Evolutionary conservation across 163 green algal species (phyloP).

Genomic region (Chlamydomonas reinhardtii): DNA sequence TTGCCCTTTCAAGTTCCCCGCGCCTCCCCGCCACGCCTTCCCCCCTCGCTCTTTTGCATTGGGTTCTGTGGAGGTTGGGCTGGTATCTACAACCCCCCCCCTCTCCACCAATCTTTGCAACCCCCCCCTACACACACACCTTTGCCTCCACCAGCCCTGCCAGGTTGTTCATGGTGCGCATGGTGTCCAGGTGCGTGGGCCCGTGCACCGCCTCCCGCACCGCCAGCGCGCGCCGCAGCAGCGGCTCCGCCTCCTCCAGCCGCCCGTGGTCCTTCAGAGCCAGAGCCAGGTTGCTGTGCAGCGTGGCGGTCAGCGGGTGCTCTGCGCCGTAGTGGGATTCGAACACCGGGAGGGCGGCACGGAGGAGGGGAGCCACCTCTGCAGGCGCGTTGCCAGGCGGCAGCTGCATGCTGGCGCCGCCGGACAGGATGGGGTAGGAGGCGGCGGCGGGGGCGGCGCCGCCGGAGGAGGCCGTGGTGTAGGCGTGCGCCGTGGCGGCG

Average conservation of each 20-base stretch:
- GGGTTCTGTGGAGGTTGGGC: too few relatives aligned
- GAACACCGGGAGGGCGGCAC: slow-evolving; percentile 14
- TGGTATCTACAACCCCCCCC: not conserved
- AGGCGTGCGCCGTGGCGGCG: too few relatives aligned
- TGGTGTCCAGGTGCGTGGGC: slow-evolving; percentile 10
- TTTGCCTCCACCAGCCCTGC: slow-evolving; percentile 35
- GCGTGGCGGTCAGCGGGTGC: slow-evolving; percentile 1
- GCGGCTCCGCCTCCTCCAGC: slow-evolving; percentile 31
- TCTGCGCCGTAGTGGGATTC: not conserved
- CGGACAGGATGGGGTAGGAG: not conserved
- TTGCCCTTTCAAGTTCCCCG: too few relatives aligned
- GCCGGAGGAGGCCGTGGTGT: not conserved
- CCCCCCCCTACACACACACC: not conserved
- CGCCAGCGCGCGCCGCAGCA: slow-evolving; percentile 24
- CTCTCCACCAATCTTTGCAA: not conserved
- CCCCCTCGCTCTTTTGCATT: too few relatives aligned
- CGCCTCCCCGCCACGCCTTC: too few relatives aligned
- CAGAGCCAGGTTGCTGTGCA: slow-evolving; percentile 19
- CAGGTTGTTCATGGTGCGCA: slow-evolving; percentile 35
- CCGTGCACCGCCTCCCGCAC: not conserved
- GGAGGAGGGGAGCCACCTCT: slow-evolving; percentile 23
- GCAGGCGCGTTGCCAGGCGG: not conserved
- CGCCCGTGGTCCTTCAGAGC: slow-evolving; percentile 32
- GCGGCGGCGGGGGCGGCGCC: not conserved
- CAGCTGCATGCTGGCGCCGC: slow-evolving; percentile 30